These are phyloP conservation scores for Nissolia schottii DNA, from an alignment of 306 rosid species.

Conservation along the genomic window DNA sequence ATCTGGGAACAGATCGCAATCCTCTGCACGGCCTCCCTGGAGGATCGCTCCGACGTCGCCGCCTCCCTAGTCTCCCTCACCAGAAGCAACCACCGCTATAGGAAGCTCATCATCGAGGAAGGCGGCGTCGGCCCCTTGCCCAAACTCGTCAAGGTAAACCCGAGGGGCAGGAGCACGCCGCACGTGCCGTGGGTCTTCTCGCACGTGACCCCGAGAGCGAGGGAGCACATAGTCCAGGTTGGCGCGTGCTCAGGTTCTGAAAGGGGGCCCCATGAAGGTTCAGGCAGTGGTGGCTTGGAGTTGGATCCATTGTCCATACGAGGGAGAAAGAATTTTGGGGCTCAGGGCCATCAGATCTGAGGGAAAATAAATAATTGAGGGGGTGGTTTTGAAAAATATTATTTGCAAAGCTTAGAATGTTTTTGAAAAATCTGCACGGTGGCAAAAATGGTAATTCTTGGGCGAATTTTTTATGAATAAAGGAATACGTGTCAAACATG, in stretches of 20 bases:
- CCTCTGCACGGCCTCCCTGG: slow-evolving; percentile 50
- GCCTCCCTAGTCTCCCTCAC: slow-evolving; percentile 72
- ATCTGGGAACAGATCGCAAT: slow-evolving; percentile 91
- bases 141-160: slow-evolving; percentile 55
- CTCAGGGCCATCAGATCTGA: too few relatives aligned
- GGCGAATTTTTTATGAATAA: too few relatives aligned
- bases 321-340: too few relatives aligned
- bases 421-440: too few relatives aligned
- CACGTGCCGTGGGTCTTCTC: slow-evolving; percentile 59
- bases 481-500: too few relatives aligned
- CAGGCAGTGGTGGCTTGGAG: slow-evolving; percentile 70
- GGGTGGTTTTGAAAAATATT: too few relatives aligned
- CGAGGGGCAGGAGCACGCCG: slow-evolving; percentile 82
- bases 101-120: slow-evolving; percentile 73
- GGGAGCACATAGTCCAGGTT: slow-evolving; percentile 57
- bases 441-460: too few relatives aligned
- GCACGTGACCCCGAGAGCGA: slow-evolving; percentile 75
- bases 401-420: too few relatives aligned
- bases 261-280: slow-evolving; percentile 82
- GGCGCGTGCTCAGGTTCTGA: slow-evolving; percentile 71
- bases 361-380: too few relatives aligned
- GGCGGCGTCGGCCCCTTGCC: slow-evolving; percentile 76
- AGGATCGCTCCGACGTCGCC: slow-evolving; percentile 75
- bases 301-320: too few relatives aligned
- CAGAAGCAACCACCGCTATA: slow-evolving; percentile 59